Base-by-base conservation (phyloP, 768 basidiomycete genomes). In the Sporobolomyces roseus region DNA sequence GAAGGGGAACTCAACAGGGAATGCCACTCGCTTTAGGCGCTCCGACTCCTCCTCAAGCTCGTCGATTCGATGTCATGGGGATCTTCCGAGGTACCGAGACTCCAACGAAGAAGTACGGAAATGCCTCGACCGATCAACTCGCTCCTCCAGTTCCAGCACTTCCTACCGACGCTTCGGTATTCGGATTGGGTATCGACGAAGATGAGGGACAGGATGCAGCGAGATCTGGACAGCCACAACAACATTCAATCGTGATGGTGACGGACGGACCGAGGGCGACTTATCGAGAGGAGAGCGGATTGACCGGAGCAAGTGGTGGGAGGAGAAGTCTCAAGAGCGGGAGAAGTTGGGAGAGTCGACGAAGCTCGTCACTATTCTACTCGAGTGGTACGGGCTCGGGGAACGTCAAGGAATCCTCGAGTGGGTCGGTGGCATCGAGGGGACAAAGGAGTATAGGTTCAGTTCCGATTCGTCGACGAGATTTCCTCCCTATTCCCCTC, bases 291-390 rank as follows among this genome's bases (percentile, higher is more conserved):
- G 48, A 64, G 54, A 49, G 62, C 50, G 62, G 65, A 21, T 25
- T 51, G 49, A 14, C 59, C 21, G 50, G 45, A 25, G 53, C 63
- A 21, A 56, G 46, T 25, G n/a, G 70, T 16, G 14, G 38, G 17
- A 17, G 30, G 41, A 36, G 35, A 46, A 60, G 58, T 30, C 45
- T 58, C 2, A 41, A 29, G 16, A 38, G n/a, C 21, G 48, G 61
- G 49, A 59, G 53, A 46, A 74, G 70, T 60, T 74, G 72, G 64
- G 72, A 73, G 50, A 70, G 67, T 33, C 53, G 66, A 10, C 66
- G 62, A 16, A 67, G 64, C 19, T 72, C 70, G 12, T 68, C 65
- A 25, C 60, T 74, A 4, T 76, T 74, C 68, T 76, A 76, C 68
- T 70, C 72, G 21, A 71, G 72, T 38, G 50, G 67, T 7, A 70